Percentiles rank a stretch among this genome's conserved stretches.
These are phyloP conservation scores for Uronychia setigera DNA, from an alignment of 73 alveolate genomes.

Conservation along the genomic window DNA sequence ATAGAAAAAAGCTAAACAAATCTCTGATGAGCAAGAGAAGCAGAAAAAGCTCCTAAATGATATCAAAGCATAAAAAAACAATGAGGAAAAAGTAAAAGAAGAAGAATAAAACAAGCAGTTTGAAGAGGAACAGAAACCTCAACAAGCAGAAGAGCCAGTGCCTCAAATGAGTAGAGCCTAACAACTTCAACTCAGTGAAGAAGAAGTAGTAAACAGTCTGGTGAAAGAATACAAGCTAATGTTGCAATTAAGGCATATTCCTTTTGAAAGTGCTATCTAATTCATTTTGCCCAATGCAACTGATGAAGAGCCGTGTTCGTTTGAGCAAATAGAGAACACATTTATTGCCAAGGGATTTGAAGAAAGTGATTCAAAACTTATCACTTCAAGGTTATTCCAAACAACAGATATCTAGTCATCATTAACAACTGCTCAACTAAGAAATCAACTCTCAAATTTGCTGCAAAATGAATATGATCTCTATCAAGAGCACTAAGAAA, in stretches of 20 bases:
- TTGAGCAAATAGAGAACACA: neutral
- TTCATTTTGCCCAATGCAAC: neutral
- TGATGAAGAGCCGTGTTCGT: neutral
- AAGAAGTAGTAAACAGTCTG: neutral
- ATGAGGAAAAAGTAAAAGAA: conserved; percentile 6
- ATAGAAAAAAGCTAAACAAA: neutral
- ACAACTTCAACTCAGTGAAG: neutral
- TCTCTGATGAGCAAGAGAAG: conserved; percentile 18
- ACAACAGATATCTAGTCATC: neutral
- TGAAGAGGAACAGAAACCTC: neutral
- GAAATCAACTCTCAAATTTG: neutral
- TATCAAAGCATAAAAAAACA: neutral
- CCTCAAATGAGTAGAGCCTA: neutral
- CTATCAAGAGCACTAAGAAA: neutral
- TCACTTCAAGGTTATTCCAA: neutral
- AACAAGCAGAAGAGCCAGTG: neutral
- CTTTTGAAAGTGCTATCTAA: neutral
- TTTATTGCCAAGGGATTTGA: neutral
- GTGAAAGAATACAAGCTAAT: neutral
- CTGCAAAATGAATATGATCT: neutral
- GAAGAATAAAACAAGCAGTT: conserved; percentile 7
- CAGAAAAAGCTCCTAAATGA: neutral
- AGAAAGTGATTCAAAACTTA: neutral
- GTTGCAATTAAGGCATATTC: neutral
- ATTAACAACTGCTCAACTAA: neutral